Base-by-base conservation (phyloP, 2,329 filamentous ascomycete genomes). In the Pseudogymnoascus sp. region DNA sequence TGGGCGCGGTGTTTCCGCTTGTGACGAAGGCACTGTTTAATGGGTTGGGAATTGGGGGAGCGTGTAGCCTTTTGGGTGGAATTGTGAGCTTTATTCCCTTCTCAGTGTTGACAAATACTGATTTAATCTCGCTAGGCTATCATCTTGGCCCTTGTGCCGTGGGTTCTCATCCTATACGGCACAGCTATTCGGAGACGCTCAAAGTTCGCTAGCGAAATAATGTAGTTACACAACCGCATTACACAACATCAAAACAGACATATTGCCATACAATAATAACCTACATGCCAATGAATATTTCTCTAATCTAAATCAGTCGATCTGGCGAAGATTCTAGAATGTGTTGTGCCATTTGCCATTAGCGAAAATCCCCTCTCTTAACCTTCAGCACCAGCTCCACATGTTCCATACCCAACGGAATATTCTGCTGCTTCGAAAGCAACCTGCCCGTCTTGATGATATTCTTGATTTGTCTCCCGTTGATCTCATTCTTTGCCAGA, bases 141-240 rank as follows among this genome's bases (percentile, higher is more conserved):
- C 3, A 7, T 74, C n/a, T 74, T 97, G 66, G 93, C 90, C 0
- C 73, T 89, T 1, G 91, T 96, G n/a, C 93, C 93, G 0, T 97
- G 91, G 90, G 86, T 93, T 0, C 74, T 97, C 61, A 83, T 93
- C 0, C 84, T 95, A 33, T 95, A 85, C 68, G 93, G 93, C 0
- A 85, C 88, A 35, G 82, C 72, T 67, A 96, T 97, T 66, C 80
- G 93, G 29, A 82, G 83, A 10, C 83, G 86, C 72, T 95, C 90
- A 72, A 88, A 85, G 68, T 89, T 96, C 76, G 91, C 91, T 11
- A 64, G 62, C 31, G 65, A 59, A 50, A 60, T 62, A 21, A 42
- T 62, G 60, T 62, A 21, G 19, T 35, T 26, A 31, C 31, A 19
- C 8, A 1, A 21, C 31, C 7, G 13, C 21, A n/a, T 4, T 21